A percentile compares a stretch with the other conserved stretches of the same genome.
Conservation (phyloP, 345 rosid genomes). For the Moricandia moricandioides region DNA sequence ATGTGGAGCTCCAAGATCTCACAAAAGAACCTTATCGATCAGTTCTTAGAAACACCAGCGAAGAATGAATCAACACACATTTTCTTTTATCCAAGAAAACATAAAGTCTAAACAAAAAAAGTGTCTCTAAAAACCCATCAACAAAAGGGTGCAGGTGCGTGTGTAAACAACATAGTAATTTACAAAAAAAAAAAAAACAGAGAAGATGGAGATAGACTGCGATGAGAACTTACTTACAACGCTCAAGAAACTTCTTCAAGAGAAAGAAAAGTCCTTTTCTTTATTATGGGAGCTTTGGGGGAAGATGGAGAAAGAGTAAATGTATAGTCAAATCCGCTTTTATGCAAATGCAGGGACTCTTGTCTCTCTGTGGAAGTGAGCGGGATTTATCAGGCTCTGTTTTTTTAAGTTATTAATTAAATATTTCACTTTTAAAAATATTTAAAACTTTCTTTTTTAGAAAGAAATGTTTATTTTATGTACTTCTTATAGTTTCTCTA, state of each 20-base stretch:
- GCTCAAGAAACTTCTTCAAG: constrained; percentile 11
- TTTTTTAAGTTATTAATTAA: constrained; percentile 25
- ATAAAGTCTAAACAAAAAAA: too few species aligned
- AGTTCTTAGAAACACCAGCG: not conserved
- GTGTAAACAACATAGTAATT: not conserved
- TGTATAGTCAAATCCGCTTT: constrained; percentile 36
- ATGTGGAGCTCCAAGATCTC: constrained; percentile 7
- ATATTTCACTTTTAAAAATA: not conserved
- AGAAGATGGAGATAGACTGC: constrained; percentile 2
- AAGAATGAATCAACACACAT: not conserved
- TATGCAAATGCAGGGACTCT: constrained; percentile 23
- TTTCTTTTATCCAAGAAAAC: not conserved
- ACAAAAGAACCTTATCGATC: constrained; percentile 3
- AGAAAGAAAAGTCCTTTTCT: not conserved
- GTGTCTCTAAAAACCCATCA: not conserved
- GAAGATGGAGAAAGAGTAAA: constrained; percentile 33
- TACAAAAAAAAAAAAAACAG: not conserved
- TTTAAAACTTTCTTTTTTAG: not conserved
- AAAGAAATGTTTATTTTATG: constrained; percentile 11
- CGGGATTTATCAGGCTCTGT: constrained; percentile 26
- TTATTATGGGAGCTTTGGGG: constrained; percentile 15
- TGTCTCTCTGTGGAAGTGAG: constrained; percentile 13
- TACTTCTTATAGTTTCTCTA: not conserved
- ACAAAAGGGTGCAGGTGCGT: not conserved
- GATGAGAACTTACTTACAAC: constrained; percentile 25